Base-by-base conservation (phyloP, 129 eudicot genomes). In the Flaveria ramosissima region DNA sequence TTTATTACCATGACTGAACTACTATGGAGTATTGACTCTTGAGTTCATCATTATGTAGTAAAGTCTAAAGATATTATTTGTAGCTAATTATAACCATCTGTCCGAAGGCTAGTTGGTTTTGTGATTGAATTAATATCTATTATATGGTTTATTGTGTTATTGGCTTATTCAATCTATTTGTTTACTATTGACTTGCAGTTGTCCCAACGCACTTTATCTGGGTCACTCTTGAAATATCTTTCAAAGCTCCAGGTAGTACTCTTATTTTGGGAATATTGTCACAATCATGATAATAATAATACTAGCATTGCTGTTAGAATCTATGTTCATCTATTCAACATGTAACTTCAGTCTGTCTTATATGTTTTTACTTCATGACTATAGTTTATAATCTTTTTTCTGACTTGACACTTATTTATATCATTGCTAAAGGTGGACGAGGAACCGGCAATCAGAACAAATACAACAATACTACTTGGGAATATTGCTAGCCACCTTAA, bases 361-460 rank as follows among this genome's bases (percentile, higher is more conserved):
- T n/a, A 57, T 62, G 4, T 15, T 45, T 48, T 16, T 36, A 36
- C 45, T 3, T 53, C 56, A 67, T 56, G 63, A 24, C 47, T 65
- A 26, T 75, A 48, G 9, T 76, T 50, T 27, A 36, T 50, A 32
- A 7, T 53, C 23, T 8, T 16, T 39, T 57, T 57, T 60, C 60
- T 46, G 13, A 70, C 42, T 45, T 2, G 16, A 6, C 68, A 21
- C 42, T 52, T 77, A 56, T 11, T 70, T 70, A 59, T 63, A 12
- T 46, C 9, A 50, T 27, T 45, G 53, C 15, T 82, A 61, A 74
- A 93, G 98, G 97, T 94, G 78, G 98, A 94, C 53, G 98, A 94
- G 79, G 98, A 94, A 83, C 92, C 98, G 14, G 98, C 97, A 7
- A 94, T 94, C 77, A 82, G 98, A 82, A 94, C 98, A 57, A 94